Conservation (phyloP, 148 eudicot species). For the Chenopodium album region DNA sequence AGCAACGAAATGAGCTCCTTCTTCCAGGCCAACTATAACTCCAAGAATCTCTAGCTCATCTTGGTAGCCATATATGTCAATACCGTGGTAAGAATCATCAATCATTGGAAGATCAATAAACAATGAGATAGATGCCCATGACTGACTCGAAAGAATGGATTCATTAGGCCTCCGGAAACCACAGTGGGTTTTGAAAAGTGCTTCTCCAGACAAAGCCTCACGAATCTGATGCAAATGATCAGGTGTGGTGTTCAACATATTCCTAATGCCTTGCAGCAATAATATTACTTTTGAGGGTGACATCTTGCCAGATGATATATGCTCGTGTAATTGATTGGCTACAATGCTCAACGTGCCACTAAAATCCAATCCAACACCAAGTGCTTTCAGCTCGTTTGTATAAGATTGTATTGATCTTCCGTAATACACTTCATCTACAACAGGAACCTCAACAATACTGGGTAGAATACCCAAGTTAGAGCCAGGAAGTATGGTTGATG, state of each 20-base stretch:
- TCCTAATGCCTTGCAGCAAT: neutral
- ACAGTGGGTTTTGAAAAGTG: constrained; percentile 22
- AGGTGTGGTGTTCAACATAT: neutral
- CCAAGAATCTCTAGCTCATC: constrained; percentile 27
- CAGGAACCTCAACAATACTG: neutral
- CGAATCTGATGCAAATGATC: constrained; percentile 2
- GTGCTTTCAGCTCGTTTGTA: constrained; percentile 3
- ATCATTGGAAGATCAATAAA: constrained; percentile 36
- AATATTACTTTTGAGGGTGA: neutral
- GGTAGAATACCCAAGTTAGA: constrained; percentile 1
- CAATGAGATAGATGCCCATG: constrained; percentile 30
- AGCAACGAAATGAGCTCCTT: constrained; percentile 20
- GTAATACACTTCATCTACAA: constrained; percentile 17
- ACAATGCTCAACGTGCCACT: neutral
- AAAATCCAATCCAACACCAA: constrained; percentile 18
- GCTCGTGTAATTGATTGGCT: neutral
- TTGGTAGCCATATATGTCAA: constrained; percentile 20
- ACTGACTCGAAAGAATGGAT: constrained; percentile 19
- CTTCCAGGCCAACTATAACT: constrained; percentile 24
- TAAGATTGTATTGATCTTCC: constrained; percentile 4
- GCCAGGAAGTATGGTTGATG: constrained; percentile 6
- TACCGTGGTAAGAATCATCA: constrained; percentile 31
- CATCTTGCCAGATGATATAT: neutral
- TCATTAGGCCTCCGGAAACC: constrained; percentile 22
- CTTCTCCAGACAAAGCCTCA: neutral